Conservation (phyloP, 257 asterid species). For the Solanum infundibuliforme region DNA sequence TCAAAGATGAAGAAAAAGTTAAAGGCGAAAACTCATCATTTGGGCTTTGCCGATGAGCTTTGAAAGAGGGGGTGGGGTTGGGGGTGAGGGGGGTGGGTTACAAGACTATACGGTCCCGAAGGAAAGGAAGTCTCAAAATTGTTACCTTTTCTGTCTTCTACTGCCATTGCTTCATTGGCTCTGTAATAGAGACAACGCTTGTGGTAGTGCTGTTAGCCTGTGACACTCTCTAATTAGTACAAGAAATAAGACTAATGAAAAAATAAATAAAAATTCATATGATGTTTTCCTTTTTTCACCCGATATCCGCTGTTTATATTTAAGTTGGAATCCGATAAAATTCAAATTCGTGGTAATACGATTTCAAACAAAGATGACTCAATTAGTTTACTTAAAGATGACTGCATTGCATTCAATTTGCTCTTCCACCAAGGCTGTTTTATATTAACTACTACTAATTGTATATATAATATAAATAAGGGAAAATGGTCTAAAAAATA, state of each 20-base stretch:
- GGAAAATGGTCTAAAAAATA: no score
- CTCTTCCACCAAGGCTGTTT: not conserved
- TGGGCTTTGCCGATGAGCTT: not conserved
- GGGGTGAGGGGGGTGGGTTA: not conserved
- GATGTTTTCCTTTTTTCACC: not conserved
- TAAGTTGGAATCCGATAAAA: fast-evolving
- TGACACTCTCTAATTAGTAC: not conserved
- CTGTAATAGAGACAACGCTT: not conserved
- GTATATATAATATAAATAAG: not conserved
- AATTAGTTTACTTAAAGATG: no score
- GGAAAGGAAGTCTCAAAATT: not conserved
- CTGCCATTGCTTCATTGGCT: not conserved
- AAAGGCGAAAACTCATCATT: not conserved
- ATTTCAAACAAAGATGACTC: no score
- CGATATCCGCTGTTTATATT: no score
- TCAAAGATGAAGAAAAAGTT: not conserved
- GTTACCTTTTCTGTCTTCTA: not conserved
- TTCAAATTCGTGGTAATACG: no score
- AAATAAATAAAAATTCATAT: no score
- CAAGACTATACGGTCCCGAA: not conserved
- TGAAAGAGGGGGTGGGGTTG: not conserved
- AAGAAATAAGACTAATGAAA: not conserved
- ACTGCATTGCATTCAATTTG: not conserved
- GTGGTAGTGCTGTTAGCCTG: not conserved
- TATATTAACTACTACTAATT: no score